These are phyloP conservation scores for Xylaria hypoxylon DNA, from an alignment of 2,329 filamentous ascomycete genomes.

Conservation along the genomic window DNA sequence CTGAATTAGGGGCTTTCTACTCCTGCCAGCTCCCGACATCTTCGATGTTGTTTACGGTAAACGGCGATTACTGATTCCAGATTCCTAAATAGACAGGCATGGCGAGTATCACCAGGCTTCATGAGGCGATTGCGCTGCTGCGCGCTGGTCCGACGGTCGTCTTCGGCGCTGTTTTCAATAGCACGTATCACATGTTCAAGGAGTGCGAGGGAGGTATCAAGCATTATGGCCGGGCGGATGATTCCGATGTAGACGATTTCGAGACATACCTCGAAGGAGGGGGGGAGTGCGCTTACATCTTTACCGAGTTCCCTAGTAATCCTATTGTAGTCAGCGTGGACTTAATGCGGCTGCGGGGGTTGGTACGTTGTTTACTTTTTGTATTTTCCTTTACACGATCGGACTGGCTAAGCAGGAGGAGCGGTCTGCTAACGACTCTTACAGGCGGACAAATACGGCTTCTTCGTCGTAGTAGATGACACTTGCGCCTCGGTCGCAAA, in stretches of 20 bases:
- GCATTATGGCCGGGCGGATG: slow-evolving; percentile 60
- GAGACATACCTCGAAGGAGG: slow-evolving; percentile 59
- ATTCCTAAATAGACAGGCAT: slow-evolving; percentile 55
- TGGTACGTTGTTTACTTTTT: slow-evolving; percentile 53
- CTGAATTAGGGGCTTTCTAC: background rate
- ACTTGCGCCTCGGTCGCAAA: slow-evolving; percentile 62
- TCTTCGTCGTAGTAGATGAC: slow-evolving; percentile 62
- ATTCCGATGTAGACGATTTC: slow-evolving; percentile 57
- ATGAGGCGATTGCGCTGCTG: slow-evolving; percentile 53
- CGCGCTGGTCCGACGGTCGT: slow-evolving; percentile 55
- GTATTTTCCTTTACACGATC: background rate
- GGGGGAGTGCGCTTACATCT: slow-evolving; percentile 58
- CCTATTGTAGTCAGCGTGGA: slow-evolving; percentile 58
- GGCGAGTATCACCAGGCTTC: slow-evolving; percentile 61
- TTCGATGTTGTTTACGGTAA: background rate
- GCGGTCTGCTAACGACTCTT: background rate
- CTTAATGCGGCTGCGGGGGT: slow-evolving; percentile 52
- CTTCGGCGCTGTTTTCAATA: slow-evolving; percentile 65
- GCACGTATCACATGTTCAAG: slow-evolving; percentile 61
- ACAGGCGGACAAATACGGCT: slow-evolving; percentile 55
- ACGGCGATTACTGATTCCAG: background rate
- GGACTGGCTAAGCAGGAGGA: background rate
- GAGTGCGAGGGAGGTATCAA: slow-evolving; percentile 58
- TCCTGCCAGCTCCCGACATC: slow-evolving; percentile 44
- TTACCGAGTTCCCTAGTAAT: slow-evolving; percentile 64